Evolutionary conservation across 1,139 yeast species (phyloP).

Genomic region (Hyphopichia burtonii): DNA sequence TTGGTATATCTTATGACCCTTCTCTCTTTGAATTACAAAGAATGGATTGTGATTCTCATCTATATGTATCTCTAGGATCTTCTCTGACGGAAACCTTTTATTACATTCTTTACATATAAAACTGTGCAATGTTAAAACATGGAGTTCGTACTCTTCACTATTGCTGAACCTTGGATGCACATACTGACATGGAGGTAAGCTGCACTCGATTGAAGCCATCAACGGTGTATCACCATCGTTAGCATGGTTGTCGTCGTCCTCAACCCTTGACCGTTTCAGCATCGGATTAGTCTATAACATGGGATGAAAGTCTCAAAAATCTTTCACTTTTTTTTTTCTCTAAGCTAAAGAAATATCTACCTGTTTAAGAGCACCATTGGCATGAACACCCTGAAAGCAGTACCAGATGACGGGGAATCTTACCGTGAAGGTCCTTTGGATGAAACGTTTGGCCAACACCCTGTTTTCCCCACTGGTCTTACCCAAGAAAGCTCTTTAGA

Average conservation of each 20-base stretch:
- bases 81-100: conserved; percentile 38
- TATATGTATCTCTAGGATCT: conserved; percentile 45
- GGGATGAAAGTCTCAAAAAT: no score
- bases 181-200: conserved; percentile 12
- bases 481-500: conserved; percentile 6
- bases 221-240: background rate
- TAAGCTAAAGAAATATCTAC: no score
- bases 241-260: conserved; percentile 8
- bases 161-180: conserved; percentile 11
- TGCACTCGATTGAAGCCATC: conserved; percentile 7
- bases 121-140: conserved; percentile 21
- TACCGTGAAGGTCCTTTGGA: conserved; percentile 6
- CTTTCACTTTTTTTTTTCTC: background rate
- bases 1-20: conserved; percentile 37
- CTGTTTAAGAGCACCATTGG: no score
- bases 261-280: conserved; percentile 13
- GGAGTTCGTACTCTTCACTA: conserved; percentile 28
- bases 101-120: conserved; percentile 43
- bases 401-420: no score
- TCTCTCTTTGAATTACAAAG: conserved; percentile 28
- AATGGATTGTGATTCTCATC: conserved; percentile 57
- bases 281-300: no score
- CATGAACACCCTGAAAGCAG: no score
- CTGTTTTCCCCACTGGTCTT: conserved; percentile 19
- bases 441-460: conserved; percentile 22